Percentiles rank a stretch among this genome's conserved stretches.
phyloP scores from a whole-genome alignment of 352 stramenopile genomes.

The Blastocystis sp. region DNA sequence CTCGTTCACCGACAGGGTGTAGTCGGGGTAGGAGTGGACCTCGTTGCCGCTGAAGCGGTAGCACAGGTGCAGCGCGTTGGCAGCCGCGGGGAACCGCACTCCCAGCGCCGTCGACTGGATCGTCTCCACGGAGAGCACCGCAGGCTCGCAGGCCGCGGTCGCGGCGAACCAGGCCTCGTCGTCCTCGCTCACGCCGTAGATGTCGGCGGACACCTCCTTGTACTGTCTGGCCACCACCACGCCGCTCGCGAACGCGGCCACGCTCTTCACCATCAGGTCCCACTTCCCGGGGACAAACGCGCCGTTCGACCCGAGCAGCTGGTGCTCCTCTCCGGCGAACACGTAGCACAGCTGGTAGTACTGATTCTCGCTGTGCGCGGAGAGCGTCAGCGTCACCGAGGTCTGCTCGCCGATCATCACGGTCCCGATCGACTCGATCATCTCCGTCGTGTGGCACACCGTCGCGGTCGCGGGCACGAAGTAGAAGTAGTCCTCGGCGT shows the following conservation, averaged over 20 bases:
- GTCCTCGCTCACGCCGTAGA: background rate
- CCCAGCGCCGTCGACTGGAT: background rate
- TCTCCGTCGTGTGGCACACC: background rate
- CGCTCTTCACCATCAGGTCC: constrained; percentile 47
- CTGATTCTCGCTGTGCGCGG: background rate
- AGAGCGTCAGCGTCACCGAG: background rate
- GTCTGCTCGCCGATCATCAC: background rate
- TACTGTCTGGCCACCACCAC: background rate
- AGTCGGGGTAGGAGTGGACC: background rate
- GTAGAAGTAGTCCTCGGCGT: constrained; percentile 27
- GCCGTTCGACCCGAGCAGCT: constrained; percentile 16
- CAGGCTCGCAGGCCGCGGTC: background rate
- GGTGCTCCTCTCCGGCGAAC: constrained; percentile 38
- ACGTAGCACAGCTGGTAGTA: constrained; percentile 55
- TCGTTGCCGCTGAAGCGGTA: constrained; percentile 25
- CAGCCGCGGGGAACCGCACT: background rate
- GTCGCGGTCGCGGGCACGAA: constrained; percentile 38
- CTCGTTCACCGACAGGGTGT: constrained; percentile 27
- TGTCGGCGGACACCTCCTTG: background rate
- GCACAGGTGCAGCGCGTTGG: background rate
- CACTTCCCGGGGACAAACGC: constrained; percentile 11
- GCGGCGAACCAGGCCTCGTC: constrained; percentile 1
- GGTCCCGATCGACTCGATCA: background rate
- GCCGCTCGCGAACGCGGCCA: background rate
- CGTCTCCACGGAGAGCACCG: background rate